A percentile compares a stretch with the other conserved stretches of the same genome.
phyloP scores from a whole-genome alignment of 345 rosid species.

The Erodium maritimum region DNA sequence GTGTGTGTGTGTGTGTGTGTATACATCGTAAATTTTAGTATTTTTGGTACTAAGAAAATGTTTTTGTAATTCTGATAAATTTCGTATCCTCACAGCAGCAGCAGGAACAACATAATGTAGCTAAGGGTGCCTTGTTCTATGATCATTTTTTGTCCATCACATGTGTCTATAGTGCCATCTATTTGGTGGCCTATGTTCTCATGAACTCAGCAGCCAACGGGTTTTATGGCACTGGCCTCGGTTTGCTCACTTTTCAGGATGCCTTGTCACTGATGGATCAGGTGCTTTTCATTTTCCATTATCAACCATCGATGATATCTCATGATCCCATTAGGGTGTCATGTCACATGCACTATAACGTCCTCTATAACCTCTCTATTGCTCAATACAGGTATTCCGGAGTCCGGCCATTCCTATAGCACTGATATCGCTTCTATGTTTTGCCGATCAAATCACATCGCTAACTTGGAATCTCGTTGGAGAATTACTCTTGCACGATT shows the following conservation, averaged over 20 bases:
- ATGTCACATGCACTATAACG: neutral
- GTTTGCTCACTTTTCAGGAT: conserved; percentile 77
- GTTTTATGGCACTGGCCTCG: conserved; percentile 61
- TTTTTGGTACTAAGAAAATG: too few species aligned
- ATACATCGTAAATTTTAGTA: too few species aligned
- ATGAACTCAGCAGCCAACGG: conserved; percentile 77
- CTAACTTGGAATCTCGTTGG: conserved; percentile 77
- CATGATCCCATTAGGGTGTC: neutral
- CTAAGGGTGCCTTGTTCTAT: conserved; percentile 44
- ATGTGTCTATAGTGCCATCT: conserved; percentile 61
- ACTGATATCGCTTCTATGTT: conserved; percentile 47
- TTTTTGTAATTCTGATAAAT: neutral
- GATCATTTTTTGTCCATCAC: conserved; percentile 64
- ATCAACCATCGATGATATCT: conserved; percentile 9
- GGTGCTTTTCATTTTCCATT: conserved; percentile 28
- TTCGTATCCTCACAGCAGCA: neutral
- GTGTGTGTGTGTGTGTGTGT: too few species aligned
- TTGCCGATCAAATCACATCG: conserved; percentile 65
- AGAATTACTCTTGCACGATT: conserved; percentile 58
- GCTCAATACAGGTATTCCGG: conserved; percentile 48
- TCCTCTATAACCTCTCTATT: neutral
- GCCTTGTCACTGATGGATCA: conserved; percentile 83
- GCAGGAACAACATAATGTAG: conserved; percentile 3
- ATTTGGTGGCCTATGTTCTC: conserved; percentile 59
- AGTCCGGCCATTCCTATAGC: conserved; percentile 46